These are phyloP conservation scores for Boletales sp. DNA, from an alignment of 768 basidiomycete species.

Conservation along the genomic window DNA sequence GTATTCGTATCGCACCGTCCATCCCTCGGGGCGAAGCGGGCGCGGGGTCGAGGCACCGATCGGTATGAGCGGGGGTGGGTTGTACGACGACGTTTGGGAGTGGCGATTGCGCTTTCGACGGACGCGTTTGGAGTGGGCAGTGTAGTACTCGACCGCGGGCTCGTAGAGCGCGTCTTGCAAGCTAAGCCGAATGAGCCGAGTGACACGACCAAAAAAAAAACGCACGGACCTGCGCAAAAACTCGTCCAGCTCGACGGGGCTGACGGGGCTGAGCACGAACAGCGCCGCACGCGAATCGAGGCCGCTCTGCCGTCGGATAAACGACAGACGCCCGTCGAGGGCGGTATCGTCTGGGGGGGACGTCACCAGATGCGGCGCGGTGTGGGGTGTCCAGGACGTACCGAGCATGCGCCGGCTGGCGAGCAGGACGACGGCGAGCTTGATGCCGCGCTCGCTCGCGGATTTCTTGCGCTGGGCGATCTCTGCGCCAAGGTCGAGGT, in stretches of 20 bases:
- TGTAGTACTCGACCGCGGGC: constrained; percentile 90
- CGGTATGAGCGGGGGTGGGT: constrained; percentile 43
- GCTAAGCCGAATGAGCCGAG: constrained; percentile 34
- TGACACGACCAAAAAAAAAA: background rate
- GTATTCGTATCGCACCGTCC: constrained; percentile 96
- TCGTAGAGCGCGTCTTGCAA: constrained; percentile 89
- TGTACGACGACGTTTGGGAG: constrained; percentile 55
- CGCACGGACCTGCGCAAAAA: constrained; percentile 72
- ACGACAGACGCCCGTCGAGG: constrained; percentile 80
- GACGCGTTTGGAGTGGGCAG: constrained; percentile 87
- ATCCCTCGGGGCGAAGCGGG: constrained; percentile 79
- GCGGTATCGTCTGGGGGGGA: constrained; percentile 67
- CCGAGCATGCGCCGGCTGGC: constrained; percentile 87
- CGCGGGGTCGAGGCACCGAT: constrained; percentile 41
- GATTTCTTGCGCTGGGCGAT: constrained; percentile 76
- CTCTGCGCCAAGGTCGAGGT: constrained; percentile 75
- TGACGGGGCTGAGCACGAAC: constrained; percentile 93
- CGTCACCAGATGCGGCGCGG: too few species aligned
- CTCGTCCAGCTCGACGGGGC: constrained; percentile 77
- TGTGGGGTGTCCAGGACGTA: constrained; percentile 36
- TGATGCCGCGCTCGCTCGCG: constrained; percentile 83
- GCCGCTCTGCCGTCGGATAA: constrained; percentile 81
- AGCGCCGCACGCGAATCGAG: constrained; percentile 90
- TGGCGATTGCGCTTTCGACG: constrained; percentile 85
- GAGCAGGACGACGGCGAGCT: constrained; percentile 90